A percentile compares a stretch with the other conserved stretches of the same genome.
Conservation (phyloP, 805 yeast genomes). For the Yamadazyma insecticola region DNA sequence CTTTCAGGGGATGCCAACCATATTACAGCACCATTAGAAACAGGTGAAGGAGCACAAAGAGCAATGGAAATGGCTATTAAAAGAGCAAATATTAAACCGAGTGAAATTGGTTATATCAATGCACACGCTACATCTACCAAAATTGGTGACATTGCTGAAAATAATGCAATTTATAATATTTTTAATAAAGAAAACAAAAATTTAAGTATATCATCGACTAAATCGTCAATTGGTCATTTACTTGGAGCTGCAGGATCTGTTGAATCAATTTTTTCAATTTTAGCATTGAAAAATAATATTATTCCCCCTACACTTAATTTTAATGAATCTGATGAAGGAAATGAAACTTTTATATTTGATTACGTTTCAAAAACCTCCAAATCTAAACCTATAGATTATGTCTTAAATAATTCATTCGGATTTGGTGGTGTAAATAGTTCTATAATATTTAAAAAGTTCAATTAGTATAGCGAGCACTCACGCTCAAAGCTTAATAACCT, state of each 20-base stretch:
- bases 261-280: constrained; percentile 76
- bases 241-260: constrained; percentile 96
- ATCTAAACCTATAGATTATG: constrained; percentile 43
- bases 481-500: not conserved
- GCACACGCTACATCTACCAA: constrained; percentile 96
- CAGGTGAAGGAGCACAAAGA: constrained; percentile 79
- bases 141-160: constrained; percentile 87
- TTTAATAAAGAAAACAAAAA: constrained; percentile 24
- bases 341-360: constrained; percentile 44
- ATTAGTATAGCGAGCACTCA: not conserved
- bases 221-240: constrained; percentile 90
- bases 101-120: constrained; percentile 69
- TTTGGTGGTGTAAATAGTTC: constrained; percentile 96
- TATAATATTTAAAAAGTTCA: constrained; percentile 22
- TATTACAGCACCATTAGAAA: constrained; percentile 82
- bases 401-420: constrained; percentile 88
- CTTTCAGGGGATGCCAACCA: constrained; percentile 88
- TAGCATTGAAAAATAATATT: constrained; percentile 52
- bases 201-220: constrained; percentile 69
- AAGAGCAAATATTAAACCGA: constrained; percentile 43
- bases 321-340: constrained; percentile 32
- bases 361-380: constrained; percentile 51
- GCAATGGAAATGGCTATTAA: constrained; percentile 77
- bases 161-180: constrained; percentile 59
- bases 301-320: constrained; percentile 84